A percentile compares a stretch with the other conserved stretches of the same genome.
These are phyloP conservation scores for Monilinia aucupariae DNA, from an alignment of 2,329 filamentous ascomycete species.

Conservation along the genomic window DNA sequence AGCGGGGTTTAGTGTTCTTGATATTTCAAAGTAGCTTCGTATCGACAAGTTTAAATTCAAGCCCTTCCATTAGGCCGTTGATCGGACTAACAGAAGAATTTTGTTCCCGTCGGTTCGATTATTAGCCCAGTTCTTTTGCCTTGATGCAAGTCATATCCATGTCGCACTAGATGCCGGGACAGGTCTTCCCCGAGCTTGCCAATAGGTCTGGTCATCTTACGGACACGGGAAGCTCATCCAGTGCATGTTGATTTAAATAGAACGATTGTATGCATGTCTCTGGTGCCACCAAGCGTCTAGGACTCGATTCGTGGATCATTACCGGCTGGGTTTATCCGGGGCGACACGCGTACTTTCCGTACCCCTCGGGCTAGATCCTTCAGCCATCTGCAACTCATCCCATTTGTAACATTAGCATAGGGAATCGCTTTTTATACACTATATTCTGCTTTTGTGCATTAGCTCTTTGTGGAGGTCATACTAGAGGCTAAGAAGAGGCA, in stretches of 20 bases:
- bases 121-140: not conserved
- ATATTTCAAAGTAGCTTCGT: not conserved
- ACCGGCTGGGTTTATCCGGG: not conserved
- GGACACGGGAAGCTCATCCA: not conserved
- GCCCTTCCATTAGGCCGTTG: not conserved
- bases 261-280: not conserved
- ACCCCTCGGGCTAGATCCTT: not conserved
- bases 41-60: not conserved
- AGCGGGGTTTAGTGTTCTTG: not conserved
- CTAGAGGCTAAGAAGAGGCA: not conserved
- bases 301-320: conserved; percentile 4
- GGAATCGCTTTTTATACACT: conserved; percentile 1
- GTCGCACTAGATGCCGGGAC: not conserved
- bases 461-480: not conserved
- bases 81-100: not conserved
- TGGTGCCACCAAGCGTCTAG: not conserved
- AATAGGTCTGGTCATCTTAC: not conserved
- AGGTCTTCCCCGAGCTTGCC: not conserved
- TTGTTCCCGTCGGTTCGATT: not conserved
- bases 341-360: not conserved
- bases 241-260: not conserved
- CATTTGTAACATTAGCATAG: conserved; percentile 1
- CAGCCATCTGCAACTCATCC: conserved; percentile 5
- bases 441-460: not conserved
- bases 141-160: not conserved